phyloP scores from a whole-genome alignment of 2,329 filamentous ascomycete species.

The Hypoxylon sp. region DNA sequence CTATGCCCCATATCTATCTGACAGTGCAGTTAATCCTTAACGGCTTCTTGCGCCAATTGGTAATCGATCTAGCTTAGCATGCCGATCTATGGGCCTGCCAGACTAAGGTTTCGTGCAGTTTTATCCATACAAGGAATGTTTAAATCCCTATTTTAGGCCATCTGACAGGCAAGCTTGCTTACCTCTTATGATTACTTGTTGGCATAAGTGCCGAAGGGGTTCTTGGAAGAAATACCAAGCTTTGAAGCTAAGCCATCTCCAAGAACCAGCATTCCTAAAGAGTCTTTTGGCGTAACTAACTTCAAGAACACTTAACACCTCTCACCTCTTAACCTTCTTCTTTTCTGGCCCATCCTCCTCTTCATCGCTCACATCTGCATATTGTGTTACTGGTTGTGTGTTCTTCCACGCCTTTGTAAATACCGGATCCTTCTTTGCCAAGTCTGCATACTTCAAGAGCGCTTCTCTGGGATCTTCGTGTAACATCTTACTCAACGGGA shows the following conservation, averaged over 20 bases:
- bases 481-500: conserved; percentile 89
- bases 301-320: conserved; percentile 5
- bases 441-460: conserved; percentile 91
- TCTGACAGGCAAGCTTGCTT: no score
- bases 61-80: conserved; percentile 5
- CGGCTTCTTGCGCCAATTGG: conserved; percentile 14
- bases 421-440: conserved; percentile 89
- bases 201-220: no score
- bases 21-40: conserved; percentile 11
- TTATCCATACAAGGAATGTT: conserved; percentile 6
- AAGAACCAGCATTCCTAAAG: conserved; percentile 8
- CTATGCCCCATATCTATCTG: background rate
- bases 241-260: conserved; percentile 13
- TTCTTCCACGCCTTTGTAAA: conserved; percentile 94
- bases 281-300: background rate
- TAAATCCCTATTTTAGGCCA: no score
- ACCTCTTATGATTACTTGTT: no score
- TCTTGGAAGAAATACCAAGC: no score
- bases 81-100: conserved; percentile 25
- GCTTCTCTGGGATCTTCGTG: conserved; percentile 97
- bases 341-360: conserved; percentile 77
- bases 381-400: conserved; percentile 92
- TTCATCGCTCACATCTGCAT: conserved; percentile 87
- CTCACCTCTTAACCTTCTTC: conserved; percentile 65
- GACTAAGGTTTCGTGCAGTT: conserved; percentile 15